Conservation (phyloP, 1,139 yeast species). For the Blastobotrys raffinosifermentans region DNA sequence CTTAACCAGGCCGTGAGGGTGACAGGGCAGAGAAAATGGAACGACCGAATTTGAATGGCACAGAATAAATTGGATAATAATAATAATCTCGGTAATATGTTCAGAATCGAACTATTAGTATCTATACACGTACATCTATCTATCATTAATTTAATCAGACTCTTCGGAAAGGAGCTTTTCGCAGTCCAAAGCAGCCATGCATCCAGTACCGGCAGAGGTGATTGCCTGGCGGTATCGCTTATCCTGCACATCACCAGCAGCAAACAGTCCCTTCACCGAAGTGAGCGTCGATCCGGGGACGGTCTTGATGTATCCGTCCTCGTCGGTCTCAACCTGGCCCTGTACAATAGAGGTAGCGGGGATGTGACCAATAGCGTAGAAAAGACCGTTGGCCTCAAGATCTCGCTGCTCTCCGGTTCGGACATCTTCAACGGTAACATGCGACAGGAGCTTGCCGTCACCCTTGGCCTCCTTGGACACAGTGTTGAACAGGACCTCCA, state of each 20-base stretch:
- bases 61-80: no score
- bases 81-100: no score
- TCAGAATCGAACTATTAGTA: no score
- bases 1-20: no score
- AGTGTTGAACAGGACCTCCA: constrained; percentile 84
- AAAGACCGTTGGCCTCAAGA: constrained; percentile 80
- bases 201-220: constrained; percentile 98
- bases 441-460: constrained; percentile 56
- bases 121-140: no score
- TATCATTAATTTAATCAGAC: no score
- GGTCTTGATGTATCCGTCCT: constrained; percentile 80
- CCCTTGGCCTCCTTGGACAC: constrained; percentile 87
- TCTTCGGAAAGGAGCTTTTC: constrained; percentile 72
- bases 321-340: constrained; percentile 78
- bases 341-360: constrained; percentile 87
- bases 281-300: constrained; percentile 84
- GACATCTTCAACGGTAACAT: constrained; percentile 50
- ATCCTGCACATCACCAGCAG: constrained; percentile 99
- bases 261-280: constrained; percentile 87
- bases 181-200: constrained; percentile 98
- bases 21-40: no score
- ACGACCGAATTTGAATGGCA: no score
- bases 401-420: constrained; percentile 64
- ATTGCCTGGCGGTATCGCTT: constrained; percentile 96
- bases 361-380: constrained; percentile 95